phyloP scores from a whole-genome alignment of 1,284 basidiomycete species.

The Coriolopsis trogii region DNA sequence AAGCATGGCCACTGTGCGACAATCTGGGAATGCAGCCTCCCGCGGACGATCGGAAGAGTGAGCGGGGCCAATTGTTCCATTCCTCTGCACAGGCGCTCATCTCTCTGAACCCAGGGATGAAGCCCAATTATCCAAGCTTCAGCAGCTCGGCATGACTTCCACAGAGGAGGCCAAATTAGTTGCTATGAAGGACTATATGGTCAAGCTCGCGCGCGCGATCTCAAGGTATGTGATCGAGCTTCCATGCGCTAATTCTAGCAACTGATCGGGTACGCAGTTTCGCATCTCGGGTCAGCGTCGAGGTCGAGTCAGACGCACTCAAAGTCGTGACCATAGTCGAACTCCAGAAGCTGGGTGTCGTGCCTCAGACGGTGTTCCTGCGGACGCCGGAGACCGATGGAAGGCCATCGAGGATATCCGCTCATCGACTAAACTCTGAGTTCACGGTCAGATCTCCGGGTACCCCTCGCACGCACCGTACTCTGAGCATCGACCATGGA shows the following conservation, averaged over 20 bases:
- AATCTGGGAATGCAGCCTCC: conserved; percentile 48
- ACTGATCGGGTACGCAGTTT: conserved; percentile 46
- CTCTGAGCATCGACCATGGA: conserved; percentile 48
- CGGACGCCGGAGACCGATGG: conserved; percentile 54
- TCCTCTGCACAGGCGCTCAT: neutral
- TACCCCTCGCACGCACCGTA: conserved; percentile 48
- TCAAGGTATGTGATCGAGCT: conserved; percentile 50
- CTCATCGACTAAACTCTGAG: conserved; percentile 42
- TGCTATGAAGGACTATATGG: conserved; percentile 87
- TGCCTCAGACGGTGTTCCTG: conserved; percentile 94
- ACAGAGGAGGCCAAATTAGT: conserved; percentile 82
- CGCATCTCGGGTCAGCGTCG: conserved; percentile 59
- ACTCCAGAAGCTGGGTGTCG: conserved; percentile 85
- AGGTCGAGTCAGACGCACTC: conserved; percentile 65
- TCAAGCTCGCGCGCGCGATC: conserved; percentile 76
- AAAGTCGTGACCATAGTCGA: conserved; percentile 71
- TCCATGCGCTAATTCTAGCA: neutral
- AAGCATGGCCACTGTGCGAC: conserved; percentile 64
- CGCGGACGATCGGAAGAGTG: conserved; percentile 77
- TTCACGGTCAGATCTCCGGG: conserved; percentile 43
- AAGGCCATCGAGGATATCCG: conserved; percentile 39
- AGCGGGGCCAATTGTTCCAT: neutral
- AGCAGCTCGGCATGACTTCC: conserved; percentile 81
- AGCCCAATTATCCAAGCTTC: conserved; percentile 67
- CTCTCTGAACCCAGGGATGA: conserved; percentile 62